Percentiles rank a stretch among this genome's conserved stretches.
These are phyloP conservation scores for Vanilla planifolia DNA, from an alignment of 106 monocot genomes.

Conservation along the genomic window DNA sequence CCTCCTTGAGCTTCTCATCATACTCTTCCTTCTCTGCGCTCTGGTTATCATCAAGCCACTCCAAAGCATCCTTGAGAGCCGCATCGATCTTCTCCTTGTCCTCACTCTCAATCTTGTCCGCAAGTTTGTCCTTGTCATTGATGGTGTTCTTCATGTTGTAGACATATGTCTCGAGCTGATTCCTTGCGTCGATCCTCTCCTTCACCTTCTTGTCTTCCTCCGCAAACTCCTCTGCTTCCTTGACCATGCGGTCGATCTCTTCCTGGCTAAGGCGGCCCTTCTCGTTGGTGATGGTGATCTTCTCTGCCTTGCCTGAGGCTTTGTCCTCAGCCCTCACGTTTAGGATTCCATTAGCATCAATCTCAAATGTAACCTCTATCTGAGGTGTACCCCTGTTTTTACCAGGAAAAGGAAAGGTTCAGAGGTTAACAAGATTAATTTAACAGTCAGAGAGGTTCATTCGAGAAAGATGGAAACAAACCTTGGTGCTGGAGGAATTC, in stretches of 20 bases:
- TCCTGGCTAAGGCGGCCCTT: conserved; percentile 30
- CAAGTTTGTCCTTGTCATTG: conserved; percentile 28
- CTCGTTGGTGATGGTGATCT: conserved; percentile 67
- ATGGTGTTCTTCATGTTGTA: conserved; percentile 35
- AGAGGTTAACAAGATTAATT: no score
- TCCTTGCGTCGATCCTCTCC: conserved; percentile 25
- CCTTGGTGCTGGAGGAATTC: conserved; percentile 55
- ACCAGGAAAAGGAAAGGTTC: background rate
- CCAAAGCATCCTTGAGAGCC: conserved; percentile 19
- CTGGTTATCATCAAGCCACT: conserved; percentile 29
- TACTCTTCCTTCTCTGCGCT: conserved; percentile 19
- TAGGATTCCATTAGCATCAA: conserved; percentile 64
- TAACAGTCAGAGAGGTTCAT: background rate
- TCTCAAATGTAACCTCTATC: conserved; percentile 61
- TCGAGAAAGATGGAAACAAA: conserved; percentile 5
- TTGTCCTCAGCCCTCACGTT: conserved; percentile 64
- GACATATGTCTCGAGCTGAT: conserved; percentile 27
- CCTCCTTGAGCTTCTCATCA: conserved; percentile 25
- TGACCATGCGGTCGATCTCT: conserved; percentile 18
- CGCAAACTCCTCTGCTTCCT: conserved; percentile 18
- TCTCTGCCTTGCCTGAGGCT: conserved; percentile 35
- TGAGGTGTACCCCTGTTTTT: conserved; percentile 55
- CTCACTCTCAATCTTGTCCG: conserved; percentile 24
- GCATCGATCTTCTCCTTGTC: conserved; percentile 25
- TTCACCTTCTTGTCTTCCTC: conserved; percentile 31